phyloP scores from a whole-genome alignment of 306 rosid genomes.

The Alnus rubra region DNA sequence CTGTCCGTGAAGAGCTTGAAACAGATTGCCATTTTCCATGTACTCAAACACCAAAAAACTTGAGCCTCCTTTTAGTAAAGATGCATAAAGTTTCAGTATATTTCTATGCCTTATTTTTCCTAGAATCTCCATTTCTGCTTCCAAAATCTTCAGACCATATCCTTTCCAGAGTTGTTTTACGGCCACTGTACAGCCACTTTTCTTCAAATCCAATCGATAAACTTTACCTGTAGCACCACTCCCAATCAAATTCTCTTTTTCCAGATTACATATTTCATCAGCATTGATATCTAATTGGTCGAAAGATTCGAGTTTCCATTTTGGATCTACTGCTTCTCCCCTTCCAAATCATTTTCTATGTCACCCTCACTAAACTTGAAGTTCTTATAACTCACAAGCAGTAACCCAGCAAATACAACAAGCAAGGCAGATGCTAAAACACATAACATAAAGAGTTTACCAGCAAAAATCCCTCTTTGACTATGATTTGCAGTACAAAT shows the following conservation, averaged over 20 bases:
- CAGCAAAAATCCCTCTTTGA: conserved; percentile 33
- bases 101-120: conserved; percentile 84
- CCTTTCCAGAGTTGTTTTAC: conserved; percentile 78
- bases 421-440: conserved; percentile 44
- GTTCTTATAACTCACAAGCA: conserved; percentile 50
- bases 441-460: conserved; percentile 53
- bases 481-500: conserved; percentile 43
- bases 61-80: conserved; percentile 65
- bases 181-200: conserved; percentile 59
- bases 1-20: conserved; percentile 66
- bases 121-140: conserved; percentile 87
- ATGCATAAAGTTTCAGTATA: conserved; percentile 90
- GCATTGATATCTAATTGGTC: conserved; percentile 70
- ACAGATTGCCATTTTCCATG: conserved; percentile 87
- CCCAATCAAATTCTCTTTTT: conserved; percentile 78
- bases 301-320: conserved; percentile 82
- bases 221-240: conserved; percentile 92
- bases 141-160: conserved; percentile 61
- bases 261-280: conserved; percentile 67
- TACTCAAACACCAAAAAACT: conserved; percentile 83
- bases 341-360: conserved; percentile 29
- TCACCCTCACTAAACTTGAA: conserved; percentile 42
- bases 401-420: conserved; percentile 45
- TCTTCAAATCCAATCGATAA: conserved; percentile 69
- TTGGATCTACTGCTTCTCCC: conserved; percentile 43